Conservation (phyloP, 257 asterid species). For the Solanum arcanum region DNA sequence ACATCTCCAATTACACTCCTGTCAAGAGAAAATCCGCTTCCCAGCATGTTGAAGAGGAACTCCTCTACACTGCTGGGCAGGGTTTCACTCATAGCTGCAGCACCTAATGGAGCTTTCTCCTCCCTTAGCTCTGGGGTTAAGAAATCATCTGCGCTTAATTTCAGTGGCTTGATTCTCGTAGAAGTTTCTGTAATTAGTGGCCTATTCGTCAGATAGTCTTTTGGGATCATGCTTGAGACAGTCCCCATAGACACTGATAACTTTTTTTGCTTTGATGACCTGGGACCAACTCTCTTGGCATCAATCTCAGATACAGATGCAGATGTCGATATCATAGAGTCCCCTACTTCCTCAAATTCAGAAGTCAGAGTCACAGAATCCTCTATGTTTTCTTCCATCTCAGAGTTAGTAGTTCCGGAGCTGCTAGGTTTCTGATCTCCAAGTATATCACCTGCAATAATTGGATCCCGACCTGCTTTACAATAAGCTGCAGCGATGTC, state of each 20-base stretch:
- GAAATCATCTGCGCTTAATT: conserved; percentile 36
- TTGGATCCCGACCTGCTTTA: conserved; percentile 34
- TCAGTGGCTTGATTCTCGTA: conserved; percentile 43
- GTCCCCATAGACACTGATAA: conserved; percentile 56
- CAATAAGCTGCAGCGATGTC: conserved; percentile 74
- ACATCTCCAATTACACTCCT: conserved; percentile 46
- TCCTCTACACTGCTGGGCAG: conserved; percentile 37
- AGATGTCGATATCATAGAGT: conserved; percentile 8
- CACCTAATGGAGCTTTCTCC: conserved; percentile 23
- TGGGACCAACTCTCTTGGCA: conserved; percentile 5
- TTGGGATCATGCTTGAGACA: conserved; percentile 57
- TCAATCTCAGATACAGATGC: conserved; percentile 10
- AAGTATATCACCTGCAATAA: conserved; percentile 32
- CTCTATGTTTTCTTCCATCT: conserved; percentile 12
- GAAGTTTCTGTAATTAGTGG: conserved; percentile 17
- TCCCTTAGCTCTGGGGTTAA: conserved; percentile 47
- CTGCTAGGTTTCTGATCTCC: conserved; percentile 15
- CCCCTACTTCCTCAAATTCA: conserved; percentile 15
- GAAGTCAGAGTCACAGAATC: conserved; percentile 8
- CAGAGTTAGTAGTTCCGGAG: conserved; percentile 5
- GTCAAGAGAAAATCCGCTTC: conserved; percentile 57
- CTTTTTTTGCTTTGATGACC: conserved; percentile 28
- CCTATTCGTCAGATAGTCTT: conserved; percentile 30
- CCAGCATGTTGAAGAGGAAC: conserved; percentile 66
- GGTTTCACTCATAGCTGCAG: conserved; percentile 18